phyloP scores from a whole-genome alignment of 1,139 yeast genomes.

The Candida tropicalis region DNA sequence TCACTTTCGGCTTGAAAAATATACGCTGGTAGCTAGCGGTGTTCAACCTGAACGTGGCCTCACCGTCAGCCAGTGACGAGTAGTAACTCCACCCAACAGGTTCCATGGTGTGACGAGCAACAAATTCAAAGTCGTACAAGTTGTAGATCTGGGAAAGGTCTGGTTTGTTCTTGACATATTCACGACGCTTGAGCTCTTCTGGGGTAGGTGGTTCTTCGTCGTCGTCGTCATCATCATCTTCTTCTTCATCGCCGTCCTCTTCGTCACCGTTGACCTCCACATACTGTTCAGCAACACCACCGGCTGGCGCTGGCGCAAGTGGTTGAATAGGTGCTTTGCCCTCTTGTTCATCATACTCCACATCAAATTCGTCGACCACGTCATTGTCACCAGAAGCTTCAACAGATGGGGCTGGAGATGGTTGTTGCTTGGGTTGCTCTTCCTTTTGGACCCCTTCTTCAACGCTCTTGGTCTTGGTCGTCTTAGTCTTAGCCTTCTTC shows the following conservation, averaged over 20 bases:
- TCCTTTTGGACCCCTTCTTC: neutral
- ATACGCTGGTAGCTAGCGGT: conserved; percentile 85
- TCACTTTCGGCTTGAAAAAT: conserved; percentile 78
- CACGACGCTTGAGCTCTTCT: conserved; percentile 32
- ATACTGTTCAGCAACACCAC: neutral
- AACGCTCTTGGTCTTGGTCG: conserved; percentile 46
- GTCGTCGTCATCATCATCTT: conserved; percentile 30
- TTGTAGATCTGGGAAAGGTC: conserved; percentile 68
- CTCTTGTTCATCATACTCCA: conserved; percentile 50
- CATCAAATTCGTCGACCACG: conserved; percentile 47
- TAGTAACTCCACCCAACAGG: conserved; percentile 90
- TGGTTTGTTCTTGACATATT: conserved; percentile 50
- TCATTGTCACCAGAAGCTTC: conserved; percentile 4
- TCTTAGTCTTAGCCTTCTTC: conserved; percentile 52
- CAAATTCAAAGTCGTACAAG: conserved; percentile 77
- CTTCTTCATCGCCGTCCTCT: conserved; percentile 20
- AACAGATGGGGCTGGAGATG: conserved; percentile 8
- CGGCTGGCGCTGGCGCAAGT: conserved; percentile 5
- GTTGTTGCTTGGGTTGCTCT: neutral
- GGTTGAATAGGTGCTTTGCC: conserved; percentile 29
- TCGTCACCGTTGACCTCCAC: neutral
- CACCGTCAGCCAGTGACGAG: conserved; percentile 92
- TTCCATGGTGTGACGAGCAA: conserved; percentile 72
- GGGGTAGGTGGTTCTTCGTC: conserved; percentile 37
- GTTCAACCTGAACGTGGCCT: conserved; percentile 84